phyloP scores from a whole-genome alignment of 148 eudicot species.

The Amaranthus palmeri region DNA sequence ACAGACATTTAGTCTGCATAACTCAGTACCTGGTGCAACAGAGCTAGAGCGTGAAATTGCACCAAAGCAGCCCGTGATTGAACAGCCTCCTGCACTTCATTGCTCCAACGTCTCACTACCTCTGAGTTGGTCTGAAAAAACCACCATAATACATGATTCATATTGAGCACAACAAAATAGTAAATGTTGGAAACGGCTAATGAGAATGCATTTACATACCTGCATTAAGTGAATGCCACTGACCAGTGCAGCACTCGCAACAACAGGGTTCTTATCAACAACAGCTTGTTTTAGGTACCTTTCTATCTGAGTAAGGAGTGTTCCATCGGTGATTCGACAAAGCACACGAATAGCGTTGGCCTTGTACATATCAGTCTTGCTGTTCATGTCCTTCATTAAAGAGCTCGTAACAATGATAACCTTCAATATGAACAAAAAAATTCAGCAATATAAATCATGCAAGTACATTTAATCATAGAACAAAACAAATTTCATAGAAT shows the following conservation, averaged over 20 bases:
- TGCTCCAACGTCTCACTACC: slow-evolving; percentile 93
- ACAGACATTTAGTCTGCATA: slow-evolving; percentile 1
- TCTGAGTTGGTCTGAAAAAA: slow-evolving; percentile 73
- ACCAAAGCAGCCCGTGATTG: slow-evolving; percentile 95
- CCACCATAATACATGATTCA: slow-evolving; percentile 7
- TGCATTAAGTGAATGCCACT: slow-evolving; percentile 88
- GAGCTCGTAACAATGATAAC: slow-evolving; percentile 95
- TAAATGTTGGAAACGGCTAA: not conserved
- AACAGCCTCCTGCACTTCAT: slow-evolving; percentile 91
- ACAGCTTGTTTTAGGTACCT: slow-evolving; percentile 90
- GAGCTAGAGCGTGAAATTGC: slow-evolving; percentile 87
- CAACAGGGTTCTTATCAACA: slow-evolving; percentile 93
- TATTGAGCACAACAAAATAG: not conserved
- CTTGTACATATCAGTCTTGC: slow-evolving; percentile 93
- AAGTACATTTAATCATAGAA: slow-evolving; percentile 3
- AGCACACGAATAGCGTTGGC: slow-evolving; percentile 97
- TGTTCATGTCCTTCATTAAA: slow-evolving; percentile 97
- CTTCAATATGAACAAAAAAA: slow-evolving; percentile 29
- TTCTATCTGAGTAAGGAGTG: slow-evolving; percentile 83
- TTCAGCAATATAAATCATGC: slow-evolving; percentile 21
- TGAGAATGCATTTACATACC: slow-evolving; percentile 30
- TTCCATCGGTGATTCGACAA: slow-evolving; percentile 81
- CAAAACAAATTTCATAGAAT: slow-evolving; percentile 1
- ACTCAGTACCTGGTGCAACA: slow-evolving; percentile 71
- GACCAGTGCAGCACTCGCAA: slow-evolving; percentile 93